Conservation (phyloP, 108 stramenopile species). For the Pelagomonas calceolata region DNA sequence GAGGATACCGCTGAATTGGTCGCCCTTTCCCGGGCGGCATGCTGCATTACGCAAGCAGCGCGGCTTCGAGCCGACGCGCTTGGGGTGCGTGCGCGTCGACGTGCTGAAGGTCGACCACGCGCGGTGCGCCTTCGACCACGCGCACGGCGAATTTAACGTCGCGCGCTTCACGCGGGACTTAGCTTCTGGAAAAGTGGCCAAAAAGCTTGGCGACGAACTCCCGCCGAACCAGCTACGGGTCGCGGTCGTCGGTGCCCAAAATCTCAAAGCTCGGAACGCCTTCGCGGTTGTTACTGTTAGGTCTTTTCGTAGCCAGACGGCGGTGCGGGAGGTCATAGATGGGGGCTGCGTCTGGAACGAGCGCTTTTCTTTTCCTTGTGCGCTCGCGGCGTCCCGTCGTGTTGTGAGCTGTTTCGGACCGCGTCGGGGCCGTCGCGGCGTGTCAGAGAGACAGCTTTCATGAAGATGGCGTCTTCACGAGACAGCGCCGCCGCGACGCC, state of each 20-base stretch:
- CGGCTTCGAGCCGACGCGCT: neutral
- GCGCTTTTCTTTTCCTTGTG: neutral
- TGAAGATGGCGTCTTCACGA: no score
- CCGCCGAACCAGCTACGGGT: neutral
- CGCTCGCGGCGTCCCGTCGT: no score
- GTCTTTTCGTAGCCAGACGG: neutral
- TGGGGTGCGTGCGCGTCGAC: neutral
- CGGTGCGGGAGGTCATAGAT: neutral
- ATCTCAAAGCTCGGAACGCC: neutral
- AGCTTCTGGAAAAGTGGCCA: neutral
- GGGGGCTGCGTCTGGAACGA: neutral
- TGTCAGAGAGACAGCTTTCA: no score
- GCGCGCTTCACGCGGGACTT: neutral
- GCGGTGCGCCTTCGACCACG: neutral
- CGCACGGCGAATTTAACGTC: neutral
- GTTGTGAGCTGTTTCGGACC: no score
- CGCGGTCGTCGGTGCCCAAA: neutral
- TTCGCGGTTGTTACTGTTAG: neutral
- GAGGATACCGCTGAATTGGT: neutral
- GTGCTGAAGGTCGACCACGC: neutral
- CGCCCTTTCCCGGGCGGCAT: neutral
- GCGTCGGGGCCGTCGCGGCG: no score
- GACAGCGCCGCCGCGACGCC: no score
- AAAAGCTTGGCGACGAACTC: neutral
- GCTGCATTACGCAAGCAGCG: neutral